A percentile compares a stretch with the other conserved stretches of the same genome.
Evolutionary conservation across 768 basidiomycete species (phyloP).

Genomic region (Rubroboletus satanas): DNA sequence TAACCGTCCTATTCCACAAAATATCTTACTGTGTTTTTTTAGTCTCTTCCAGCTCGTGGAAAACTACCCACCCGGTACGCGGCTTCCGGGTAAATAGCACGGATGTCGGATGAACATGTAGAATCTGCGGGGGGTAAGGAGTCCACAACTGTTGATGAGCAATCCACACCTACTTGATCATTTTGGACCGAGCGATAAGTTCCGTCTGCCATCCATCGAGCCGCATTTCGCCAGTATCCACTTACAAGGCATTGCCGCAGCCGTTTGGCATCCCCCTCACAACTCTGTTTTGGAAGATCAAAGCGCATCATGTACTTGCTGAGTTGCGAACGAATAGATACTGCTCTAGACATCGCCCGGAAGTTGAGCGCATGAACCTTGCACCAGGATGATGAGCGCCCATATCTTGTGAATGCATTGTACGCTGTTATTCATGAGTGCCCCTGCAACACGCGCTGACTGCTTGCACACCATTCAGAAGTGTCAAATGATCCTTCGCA

Average conservation of each 20-base stretch:
- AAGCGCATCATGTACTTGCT: conserved; percentile 95
- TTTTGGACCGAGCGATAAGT: conserved; percentile 89
- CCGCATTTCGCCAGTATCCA: conserved; percentile 93
- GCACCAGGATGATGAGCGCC: conserved; percentile 88
- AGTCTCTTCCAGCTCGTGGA: conserved; percentile 95
- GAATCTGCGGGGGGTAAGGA: conserved; percentile 43
- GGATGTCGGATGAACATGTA: conserved; percentile 92
- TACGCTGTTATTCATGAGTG: conserved; percentile 56
- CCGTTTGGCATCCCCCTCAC: conserved; percentile 81
- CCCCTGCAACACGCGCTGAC: neutral
- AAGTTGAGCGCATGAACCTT: conserved; percentile 90
- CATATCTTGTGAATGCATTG: conserved; percentile 85
- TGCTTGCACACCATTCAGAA: conserved; percentile 70
- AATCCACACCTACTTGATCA: conserved; percentile 54
- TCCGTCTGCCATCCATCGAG: conserved; percentile 87
- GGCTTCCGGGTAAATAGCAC: conserved; percentile 93
- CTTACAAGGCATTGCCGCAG: conserved; percentile 86
- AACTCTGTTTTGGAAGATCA: conserved; percentile 75
- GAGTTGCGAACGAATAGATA: conserved; percentile 92
- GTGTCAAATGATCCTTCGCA: conserved; percentile 84
- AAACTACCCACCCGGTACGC: conserved; percentile 88
- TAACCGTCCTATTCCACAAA: neutral
- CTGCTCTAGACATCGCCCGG: conserved; percentile 87
- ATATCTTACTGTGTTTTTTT: conserved; percentile 80
- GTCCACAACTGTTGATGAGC: neutral